phyloP scores from a whole-genome alignment of 1,139 yeast species.

The Geotrichum siamense region DNA sequence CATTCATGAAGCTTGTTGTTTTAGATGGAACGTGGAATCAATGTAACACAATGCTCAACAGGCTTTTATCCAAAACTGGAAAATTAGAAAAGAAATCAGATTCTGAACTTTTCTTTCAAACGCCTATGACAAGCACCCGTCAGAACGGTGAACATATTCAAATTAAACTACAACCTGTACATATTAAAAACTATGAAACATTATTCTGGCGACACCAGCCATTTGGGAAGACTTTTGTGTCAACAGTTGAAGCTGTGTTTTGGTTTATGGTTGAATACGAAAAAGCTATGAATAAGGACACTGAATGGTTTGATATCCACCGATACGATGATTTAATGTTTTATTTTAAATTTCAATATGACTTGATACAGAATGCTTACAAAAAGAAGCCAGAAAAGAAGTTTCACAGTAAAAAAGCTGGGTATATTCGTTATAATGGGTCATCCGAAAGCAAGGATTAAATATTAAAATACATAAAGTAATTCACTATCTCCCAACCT shows the following conservation, averaged over 20 bases:
- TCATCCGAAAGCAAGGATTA: neutral
- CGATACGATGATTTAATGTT: neutral
- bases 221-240: neutral
- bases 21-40: conserved; percentile 3
- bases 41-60: conserved; percentile 4
- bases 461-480: neutral
- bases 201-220: conserved; percentile 1
- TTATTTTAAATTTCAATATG: conserved; percentile 5
- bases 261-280: conserved; percentile 4
- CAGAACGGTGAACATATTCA: neutral
- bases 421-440: neutral
- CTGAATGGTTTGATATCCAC: neutral
- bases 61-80: neutral
- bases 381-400: neutral
- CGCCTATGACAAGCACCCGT: neutral
- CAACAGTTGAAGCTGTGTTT: conserved; percentile 3
- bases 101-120: neutral
- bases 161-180: conserved; percentile 1
- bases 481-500: no score
- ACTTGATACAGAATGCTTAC: neutral
- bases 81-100: neutral
- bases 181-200: conserved; percentile 2
- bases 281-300: neutral
- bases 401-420: neutral
- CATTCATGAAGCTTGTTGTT: neutral